Evolutionary conservation across 2,329 filamentous ascomycete species (phyloP), one percentile per base, ranked within the genome.

Genomic region (Alternaria hordeiaustralica): DNA sequence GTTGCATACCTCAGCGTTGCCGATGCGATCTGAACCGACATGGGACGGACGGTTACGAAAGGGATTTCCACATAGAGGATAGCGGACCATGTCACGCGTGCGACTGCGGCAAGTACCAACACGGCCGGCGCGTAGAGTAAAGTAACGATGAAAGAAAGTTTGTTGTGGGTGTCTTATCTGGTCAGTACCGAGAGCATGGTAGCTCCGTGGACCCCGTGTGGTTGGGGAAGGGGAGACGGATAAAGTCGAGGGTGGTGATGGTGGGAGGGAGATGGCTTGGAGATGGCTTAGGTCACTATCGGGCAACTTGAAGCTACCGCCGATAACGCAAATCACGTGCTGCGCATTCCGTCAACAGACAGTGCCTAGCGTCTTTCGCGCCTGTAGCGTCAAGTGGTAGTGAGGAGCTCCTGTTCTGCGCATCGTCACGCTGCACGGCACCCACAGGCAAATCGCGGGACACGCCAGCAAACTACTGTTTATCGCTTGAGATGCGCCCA

Each of bases 401-500:
- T 63, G 60, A 63, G 55, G 60, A 65, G 62, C 64, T 68, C 49
- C 63, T 63, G 58, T 59, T 62, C 60, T 62, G 56, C 61, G 60
- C 50, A 63, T 53, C 67, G 60, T 64, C 28, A 58, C 45, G 41
- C 46, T 43, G 43, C 49, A 44, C 30, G n/a, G 36, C 36, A 41
- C 23, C 61, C 21, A 61, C 64, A 67, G 63, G 68, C 70, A 71
- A 62, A 64, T 65, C 55, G 62, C 61, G 56, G 54, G 58, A 65
- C 56, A 63, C 72, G 63, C 70, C 71, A 69, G 66, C 71, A 71
- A 64, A 63, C 65, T 25, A 57, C 41, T 56, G 59, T 53, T 66
- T 55, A 63, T 64, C 56, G 68, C 70, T 71, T 71, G 74, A 75
- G 61, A 78, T 78, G 75, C 70, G 59, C 69, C 43, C 63, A 69